Conservation (phyloP, 495 filamentous ascomycete genomes). For the Schizothecium vesticola region DNA sequence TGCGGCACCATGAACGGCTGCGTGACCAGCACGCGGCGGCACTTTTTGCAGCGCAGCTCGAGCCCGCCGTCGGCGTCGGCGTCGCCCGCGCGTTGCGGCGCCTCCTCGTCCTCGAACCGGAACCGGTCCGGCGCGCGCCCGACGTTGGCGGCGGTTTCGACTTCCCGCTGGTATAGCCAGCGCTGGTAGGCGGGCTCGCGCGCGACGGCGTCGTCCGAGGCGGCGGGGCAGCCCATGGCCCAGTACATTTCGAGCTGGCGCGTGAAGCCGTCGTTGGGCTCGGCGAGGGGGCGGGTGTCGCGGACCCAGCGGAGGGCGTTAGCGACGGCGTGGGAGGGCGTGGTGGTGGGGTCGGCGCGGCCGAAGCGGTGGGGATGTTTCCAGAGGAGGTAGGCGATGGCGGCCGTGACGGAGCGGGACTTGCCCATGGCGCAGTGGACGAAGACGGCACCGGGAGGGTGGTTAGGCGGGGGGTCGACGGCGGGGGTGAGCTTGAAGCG, state of each 20-base stretch:
- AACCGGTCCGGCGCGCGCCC: conserved; percentile 62
- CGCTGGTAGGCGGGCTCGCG: conserved; percentile 71
- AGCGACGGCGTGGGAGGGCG: conserved; percentile 24
- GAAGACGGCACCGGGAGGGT: conserved; percentile 33
- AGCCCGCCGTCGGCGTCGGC: conserved; percentile 16
- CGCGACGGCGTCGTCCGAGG: conserved; percentile 47
- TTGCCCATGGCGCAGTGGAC: conserved; percentile 87
- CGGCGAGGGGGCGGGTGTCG: conserved; percentile 62
- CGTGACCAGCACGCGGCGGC: conserved; percentile 48
- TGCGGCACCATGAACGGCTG: conserved; percentile 40
- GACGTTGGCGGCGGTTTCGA: conserved; percentile 65
- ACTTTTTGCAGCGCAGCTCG: conserved; percentile 61
- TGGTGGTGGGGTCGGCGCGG: conserved; percentile 23
- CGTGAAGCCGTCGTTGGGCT: conserved; percentile 88
- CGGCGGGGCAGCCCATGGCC: conserved; percentile 69
- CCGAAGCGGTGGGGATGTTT: conserved; percentile 44
- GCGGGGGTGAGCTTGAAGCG: not conserved
- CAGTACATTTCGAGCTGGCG: conserved; percentile 80
- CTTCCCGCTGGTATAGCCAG: conserved; percentile 78
- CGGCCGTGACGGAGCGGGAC: conserved; percentile 79
- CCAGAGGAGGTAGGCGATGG: conserved; percentile 82
- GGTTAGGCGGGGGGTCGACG: not conserved
- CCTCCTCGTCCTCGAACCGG: conserved; percentile 74
- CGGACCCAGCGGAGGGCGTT: conserved; percentile 50
- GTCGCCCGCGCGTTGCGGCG: conserved; percentile 8